Conservation (phyloP, 2,329 filamentous ascomycete species). For the Pyrenophora tritici-repentis region DNA sequence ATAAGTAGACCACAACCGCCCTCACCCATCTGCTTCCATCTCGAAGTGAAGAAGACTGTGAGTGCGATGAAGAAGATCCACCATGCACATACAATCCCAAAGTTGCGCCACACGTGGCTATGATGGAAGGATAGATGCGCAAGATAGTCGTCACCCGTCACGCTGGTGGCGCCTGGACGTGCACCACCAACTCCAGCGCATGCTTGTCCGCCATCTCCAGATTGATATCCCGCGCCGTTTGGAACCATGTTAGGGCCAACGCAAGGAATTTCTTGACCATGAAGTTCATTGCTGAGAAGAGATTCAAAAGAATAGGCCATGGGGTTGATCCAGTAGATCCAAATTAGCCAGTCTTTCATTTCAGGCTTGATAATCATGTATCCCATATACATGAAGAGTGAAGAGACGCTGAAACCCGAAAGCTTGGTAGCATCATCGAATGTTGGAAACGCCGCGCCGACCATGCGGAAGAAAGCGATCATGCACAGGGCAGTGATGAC, state of each 20-base stretch:
- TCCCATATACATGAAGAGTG: constrained; percentile 61
- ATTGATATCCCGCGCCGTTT: constrained; percentile 52
- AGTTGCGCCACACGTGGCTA: constrained; percentile 44
- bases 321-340: constrained; percentile 81
- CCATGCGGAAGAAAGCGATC: constrained; percentile 80
- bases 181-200: constrained; percentile 65
- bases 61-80: constrained; percentile 53
- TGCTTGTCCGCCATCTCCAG: constrained; percentile 48
- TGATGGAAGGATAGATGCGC: constrained; percentile 51
- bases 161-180: constrained; percentile 50
- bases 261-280: constrained; percentile 62
- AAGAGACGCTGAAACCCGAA: constrained; percentile 56
- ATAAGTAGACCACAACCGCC: constrained; percentile 63
- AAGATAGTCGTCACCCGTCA: constrained; percentile 64
- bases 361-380: constrained; percentile 60
- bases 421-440: constrained; percentile 58
- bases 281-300: constrained; percentile 79
- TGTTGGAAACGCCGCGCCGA: constrained; percentile 71
- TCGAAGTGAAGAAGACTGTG: constrained; percentile 61
- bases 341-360: constrained; percentile 78
- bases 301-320: constrained; percentile 77
- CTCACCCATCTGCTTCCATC: constrained; percentile 60
- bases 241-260: constrained; percentile 58
- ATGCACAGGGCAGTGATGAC: constrained; percentile 59
- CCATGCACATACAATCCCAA: constrained; percentile 52